Conservation (phyloP, 163 green algal species). For the Volvox carteri region DNA sequence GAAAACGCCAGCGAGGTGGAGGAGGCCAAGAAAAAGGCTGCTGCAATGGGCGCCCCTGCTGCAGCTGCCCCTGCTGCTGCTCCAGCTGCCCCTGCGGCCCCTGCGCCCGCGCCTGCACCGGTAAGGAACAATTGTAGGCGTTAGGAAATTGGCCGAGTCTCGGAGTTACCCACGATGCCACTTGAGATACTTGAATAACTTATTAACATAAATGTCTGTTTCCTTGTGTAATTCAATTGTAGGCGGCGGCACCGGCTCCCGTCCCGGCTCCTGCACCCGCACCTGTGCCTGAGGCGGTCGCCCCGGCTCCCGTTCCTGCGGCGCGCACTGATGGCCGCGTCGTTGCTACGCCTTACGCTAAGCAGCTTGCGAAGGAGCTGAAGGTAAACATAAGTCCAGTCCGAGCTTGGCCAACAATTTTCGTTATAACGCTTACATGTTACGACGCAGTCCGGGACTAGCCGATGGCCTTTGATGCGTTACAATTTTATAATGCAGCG, state of each 20-base stretch:
- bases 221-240: background rate
- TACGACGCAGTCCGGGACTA: too few species aligned
- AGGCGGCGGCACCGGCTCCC: slow-evolving; percentile 64
- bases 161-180: too few species aligned
- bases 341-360: slow-evolving; percentile 97
- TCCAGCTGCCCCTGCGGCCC: slow-evolving; percentile 50
- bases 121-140: slow-evolving; percentile 22
- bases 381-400: too few species aligned
- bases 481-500: too few species aligned
- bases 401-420: too few species aligned
- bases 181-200: background rate
- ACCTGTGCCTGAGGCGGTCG: slow-evolving; percentile 56
- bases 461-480: too few species aligned
- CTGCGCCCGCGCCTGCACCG: slow-evolving; percentile 36
- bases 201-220: slow-evolving; percentile 3
- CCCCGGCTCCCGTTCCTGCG: slow-evolving; percentile 65
- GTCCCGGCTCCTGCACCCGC: slow-evolving; percentile 67
- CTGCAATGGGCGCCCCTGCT: slow-evolving; percentile 64
- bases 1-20: slow-evolving; percentile 95
- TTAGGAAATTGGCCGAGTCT: slow-evolving; percentile 26
- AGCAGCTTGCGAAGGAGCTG: slow-evolving; percentile 98
- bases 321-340: slow-evolving; percentile 84
- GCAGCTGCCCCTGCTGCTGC: slow-evolving; percentile 64
- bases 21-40: slow-evolving; percentile 93
- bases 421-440: too few species aligned